phyloP scores from a whole-genome alignment of 148 eudicot genomes.

The Camellia sinensis region DNA sequence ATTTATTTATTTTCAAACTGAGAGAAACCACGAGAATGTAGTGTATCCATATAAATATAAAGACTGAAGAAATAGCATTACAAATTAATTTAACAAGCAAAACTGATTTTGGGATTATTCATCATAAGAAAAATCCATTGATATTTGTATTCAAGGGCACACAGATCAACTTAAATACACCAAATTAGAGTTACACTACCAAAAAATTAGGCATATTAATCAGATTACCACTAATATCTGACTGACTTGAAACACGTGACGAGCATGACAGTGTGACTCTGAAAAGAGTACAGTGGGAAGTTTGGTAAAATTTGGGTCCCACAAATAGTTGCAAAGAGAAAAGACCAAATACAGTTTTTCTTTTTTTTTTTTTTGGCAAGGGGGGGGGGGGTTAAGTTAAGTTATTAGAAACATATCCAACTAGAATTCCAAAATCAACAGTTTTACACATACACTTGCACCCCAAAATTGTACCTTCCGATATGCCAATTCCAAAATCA shows the following conservation, averaged over 20 bases:
- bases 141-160: too few relatives aligned
- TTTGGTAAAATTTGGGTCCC: neutral
- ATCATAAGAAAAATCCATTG: too few relatives aligned
- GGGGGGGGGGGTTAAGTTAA: neutral
- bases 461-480: conserved; percentile 58
- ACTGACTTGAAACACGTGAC: neutral
- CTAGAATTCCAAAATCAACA: neutral
- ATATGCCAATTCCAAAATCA: conserved; percentile 45
- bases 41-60: neutral
- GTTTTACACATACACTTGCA: neutral
- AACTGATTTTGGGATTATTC: too few relatives aligned
- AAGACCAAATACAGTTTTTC: neutral
- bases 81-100: too few relatives aligned
- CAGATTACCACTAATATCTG: neutral
- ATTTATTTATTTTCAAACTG: neutral
- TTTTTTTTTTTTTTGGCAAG: too few relatives aligned
- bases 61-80: neutral
- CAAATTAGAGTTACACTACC: neutral
- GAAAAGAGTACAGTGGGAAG: neutral
- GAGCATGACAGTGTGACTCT: neutral
- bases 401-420: neutral
- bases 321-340: neutral
- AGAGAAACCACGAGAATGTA: neutral
- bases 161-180: too few relatives aligned
- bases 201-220: neutral